These are phyloP conservation scores for Populus deltoides DNA, from an alignment of 345 rosid genomes.

Conservation along the genomic window DNA sequence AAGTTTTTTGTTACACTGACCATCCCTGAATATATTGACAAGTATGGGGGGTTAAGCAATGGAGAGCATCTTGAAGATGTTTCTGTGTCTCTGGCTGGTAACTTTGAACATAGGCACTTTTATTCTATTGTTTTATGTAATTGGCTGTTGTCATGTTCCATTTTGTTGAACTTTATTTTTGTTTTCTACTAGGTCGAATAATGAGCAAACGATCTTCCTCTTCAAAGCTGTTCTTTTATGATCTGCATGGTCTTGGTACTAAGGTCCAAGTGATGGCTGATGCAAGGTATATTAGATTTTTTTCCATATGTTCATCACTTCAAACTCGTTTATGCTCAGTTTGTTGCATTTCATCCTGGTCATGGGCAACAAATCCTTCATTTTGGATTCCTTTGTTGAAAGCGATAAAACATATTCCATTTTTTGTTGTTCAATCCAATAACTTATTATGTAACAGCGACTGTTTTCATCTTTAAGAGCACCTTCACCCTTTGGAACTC, in stretches of 20 bases:
- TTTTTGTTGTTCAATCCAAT: no score
- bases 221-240: constrained; percentile 85
- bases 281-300: constrained; percentile 50
- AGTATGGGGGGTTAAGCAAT: constrained; percentile 54
- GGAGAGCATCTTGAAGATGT: constrained; percentile 72
- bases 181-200: constrained; percentile 60
- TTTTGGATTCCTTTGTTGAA: no score
- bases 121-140: not conserved
- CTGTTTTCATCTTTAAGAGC: no score
- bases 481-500: no score
- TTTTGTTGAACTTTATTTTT: not conserved
- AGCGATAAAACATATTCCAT: no score
- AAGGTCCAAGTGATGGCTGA: constrained; percentile 98
- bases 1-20: constrained; percentile 65
- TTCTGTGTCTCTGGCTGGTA: constrained; percentile 70
- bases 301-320: not conserved
- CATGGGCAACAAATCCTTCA: no score
- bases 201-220: constrained; percentile 90
- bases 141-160: not conserved
- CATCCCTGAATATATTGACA: constrained; percentile 52
- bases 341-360: not conserved
- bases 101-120: not conserved
- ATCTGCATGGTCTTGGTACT: constrained; percentile 61
- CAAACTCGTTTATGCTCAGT: not conserved
- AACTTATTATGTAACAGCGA: no score